These are phyloP conservation scores for Sporothrix protearum DNA, from an alignment of 2,329 filamentous ascomycete species.

Conservation along the genomic window DNA sequence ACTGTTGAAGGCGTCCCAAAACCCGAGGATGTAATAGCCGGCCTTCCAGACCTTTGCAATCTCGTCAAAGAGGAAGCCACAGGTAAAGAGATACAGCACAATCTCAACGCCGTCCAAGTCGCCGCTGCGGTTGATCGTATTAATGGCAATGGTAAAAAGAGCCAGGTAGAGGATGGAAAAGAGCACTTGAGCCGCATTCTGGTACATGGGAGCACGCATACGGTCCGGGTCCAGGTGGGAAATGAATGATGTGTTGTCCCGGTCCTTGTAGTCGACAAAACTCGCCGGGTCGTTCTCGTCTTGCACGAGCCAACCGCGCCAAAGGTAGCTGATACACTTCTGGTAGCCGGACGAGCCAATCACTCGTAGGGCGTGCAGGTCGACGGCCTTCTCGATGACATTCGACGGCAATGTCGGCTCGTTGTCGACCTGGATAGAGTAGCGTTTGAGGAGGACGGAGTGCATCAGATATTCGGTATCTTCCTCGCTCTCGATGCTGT, in stretches of 20 bases:
- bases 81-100: slow-evolving; percentile 83
- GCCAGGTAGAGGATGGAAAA: slow-evolving; percentile 79
- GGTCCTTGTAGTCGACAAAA: slow-evolving; percentile 83
- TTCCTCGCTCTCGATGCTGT: slow-evolving; percentile 79
- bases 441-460: slow-evolving; percentile 78
- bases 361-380: slow-evolving; percentile 81
- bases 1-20: slow-evolving; percentile 95
- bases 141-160: slow-evolving; percentile 87
- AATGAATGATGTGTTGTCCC: slow-evolving; percentile 73
- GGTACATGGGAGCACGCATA: slow-evolving; percentile 87
- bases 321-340: slow-evolving; percentile 88
- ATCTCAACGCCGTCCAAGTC: slow-evolving; percentile 81
- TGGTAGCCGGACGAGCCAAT: slow-evolving; percentile 94
- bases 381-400: slow-evolving; percentile 88
- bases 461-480: slow-evolving; percentile 75
- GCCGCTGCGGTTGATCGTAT: slow-evolving; percentile 82
- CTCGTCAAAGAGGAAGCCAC: slow-evolving; percentile 89
- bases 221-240: slow-evolving; percentile 88
- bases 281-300: slow-evolving; percentile 85
- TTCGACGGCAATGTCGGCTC: slow-evolving; percentile 73
- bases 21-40: slow-evolving; percentile 83
- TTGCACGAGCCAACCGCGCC: slow-evolving; percentile 95
- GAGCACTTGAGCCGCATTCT: slow-evolving; percentile 83
- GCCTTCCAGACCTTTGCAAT: slow-evolving; percentile 88
- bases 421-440: slow-evolving; percentile 72